Evolutionary conservation across 192 early-diverging fungal genomes (phyloP).

Genomic region (Chytriomyces sp.): DNA sequence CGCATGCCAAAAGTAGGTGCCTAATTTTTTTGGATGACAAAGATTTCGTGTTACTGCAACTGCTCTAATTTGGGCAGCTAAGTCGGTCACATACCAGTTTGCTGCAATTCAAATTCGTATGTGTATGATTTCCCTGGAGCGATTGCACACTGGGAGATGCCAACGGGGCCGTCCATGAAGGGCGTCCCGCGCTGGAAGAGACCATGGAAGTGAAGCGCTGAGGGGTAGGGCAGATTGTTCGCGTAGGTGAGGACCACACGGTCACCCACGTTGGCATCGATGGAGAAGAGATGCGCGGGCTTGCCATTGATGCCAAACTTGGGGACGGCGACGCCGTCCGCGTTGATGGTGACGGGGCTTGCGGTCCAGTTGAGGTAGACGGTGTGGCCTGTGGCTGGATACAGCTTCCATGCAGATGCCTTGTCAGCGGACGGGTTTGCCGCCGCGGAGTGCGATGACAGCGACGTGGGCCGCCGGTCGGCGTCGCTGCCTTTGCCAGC

Average conservation of each 20-base stretch:
- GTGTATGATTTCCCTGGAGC: constrained; percentile 41
- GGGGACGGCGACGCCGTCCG: constrained; percentile 36
- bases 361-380: constrained; percentile 47
- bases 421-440: too few species aligned
- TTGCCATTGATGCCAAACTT: constrained; percentile 32
- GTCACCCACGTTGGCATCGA: constrained; percentile 21
- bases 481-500: too few species aligned
- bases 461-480: too few species aligned
- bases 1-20: constrained; percentile 36
- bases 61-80: constrained; percentile 38
- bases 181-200: constrained; percentile 70
- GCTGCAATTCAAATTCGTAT: constrained; percentile 35
- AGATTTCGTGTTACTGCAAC: constrained; percentile 62
- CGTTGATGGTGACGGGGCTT: constrained; percentile 37
- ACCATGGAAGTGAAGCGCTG: constrained; percentile 75
- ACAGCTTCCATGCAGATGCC: too few species aligned
- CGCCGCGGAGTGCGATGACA: too few species aligned
- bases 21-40: constrained; percentile 72
- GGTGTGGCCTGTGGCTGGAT: too few species aligned
- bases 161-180: constrained; percentile 70
- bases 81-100: constrained; percentile 72
- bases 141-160: constrained; percentile 76
- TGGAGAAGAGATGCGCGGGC: constrained; percentile 24
- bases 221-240: constrained; percentile 42
- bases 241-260: constrained; percentile 21